Conservation (phyloP, 2,329 filamentous ascomycete genomes). For the Neonectria ditissima region DNA sequence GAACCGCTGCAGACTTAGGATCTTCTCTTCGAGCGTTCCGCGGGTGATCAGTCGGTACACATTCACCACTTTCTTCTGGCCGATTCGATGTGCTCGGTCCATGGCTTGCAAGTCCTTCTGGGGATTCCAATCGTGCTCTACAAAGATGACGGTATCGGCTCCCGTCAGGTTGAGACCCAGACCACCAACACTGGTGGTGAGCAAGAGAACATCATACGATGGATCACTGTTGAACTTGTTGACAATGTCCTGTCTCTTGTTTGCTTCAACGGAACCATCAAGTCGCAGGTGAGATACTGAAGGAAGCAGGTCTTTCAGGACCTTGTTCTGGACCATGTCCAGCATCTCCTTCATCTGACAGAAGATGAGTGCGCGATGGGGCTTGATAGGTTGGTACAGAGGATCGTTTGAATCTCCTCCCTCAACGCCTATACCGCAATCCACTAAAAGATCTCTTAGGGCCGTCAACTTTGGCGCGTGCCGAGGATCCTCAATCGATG, state of each 20-base stretch:
- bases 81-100: constrained; percentile 97
- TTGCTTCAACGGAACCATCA: constrained; percentile 92
- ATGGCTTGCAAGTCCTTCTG: constrained; percentile 99
- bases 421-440: constrained; percentile 93
- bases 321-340: constrained; percentile 96
- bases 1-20: constrained; percentile 96
- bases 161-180: constrained; percentile 95
- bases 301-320: constrained; percentile 90
- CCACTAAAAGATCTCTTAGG: constrained; percentile 91
- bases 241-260: constrained; percentile 95
- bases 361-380: constrained; percentile 95
- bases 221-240: constrained; percentile 99
- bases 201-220: constrained; percentile 91
- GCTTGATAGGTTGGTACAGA: constrained; percentile 86
- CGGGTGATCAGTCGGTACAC: constrained; percentile 97
- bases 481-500: constrained; percentile 82
- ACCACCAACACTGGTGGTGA: constrained; percentile 96
- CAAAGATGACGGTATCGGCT: constrained; percentile 98
- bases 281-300: constrained; percentile 94
- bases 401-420: constrained; percentile 70
- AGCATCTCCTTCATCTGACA: constrained; percentile 99
- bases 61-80: constrained; percentile 99
- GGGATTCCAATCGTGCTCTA: constrained; percentile 99
- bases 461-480: constrained; percentile 96
- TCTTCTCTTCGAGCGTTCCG: constrained; percentile 98